A percentile compares a stretch with the other conserved stretches of the same genome.
These are phyloP conservation scores for Thyridium curvatum DNA, from an alignment of 2,329 filamentous ascomycete genomes.

Conservation along the genomic window DNA sequence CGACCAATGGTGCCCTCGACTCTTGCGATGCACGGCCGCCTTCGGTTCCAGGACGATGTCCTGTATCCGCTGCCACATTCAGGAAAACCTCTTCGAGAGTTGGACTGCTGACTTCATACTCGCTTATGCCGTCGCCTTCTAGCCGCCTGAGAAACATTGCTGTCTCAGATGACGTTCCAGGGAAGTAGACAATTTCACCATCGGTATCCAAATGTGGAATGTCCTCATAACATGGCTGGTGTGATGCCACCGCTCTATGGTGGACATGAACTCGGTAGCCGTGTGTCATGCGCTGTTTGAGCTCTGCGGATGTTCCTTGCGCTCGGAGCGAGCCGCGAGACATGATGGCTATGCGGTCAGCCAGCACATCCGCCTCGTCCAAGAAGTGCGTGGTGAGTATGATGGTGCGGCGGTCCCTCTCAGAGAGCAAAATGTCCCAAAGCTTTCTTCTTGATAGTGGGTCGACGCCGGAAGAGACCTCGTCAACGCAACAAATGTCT, in stretches of 20 bases:
- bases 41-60: too few species aligned
- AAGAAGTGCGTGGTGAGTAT: slow-evolving; percentile 90
- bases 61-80: too few species aligned
- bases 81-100: too few species aligned
- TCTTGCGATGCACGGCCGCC: too few species aligned
- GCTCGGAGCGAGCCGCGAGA: slow-evolving; percentile 80
- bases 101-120: too few species aligned
- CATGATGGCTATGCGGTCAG: slow-evolving; percentile 82
- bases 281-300: slow-evolving; percentile 76
- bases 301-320: slow-evolving; percentile 74
- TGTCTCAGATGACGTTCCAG: too few species aligned
- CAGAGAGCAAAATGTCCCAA: slow-evolving; percentile 86
- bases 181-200: too few species aligned
- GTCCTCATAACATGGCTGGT: slow-evolving; percentile 44
- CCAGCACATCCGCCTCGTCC: slow-evolving; percentile 84
- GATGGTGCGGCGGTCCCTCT: slow-evolving; percentile 75
- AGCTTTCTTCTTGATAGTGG: slow-evolving; percentile 82
- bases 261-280: slow-evolving; percentile 79
- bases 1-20: too few species aligned
- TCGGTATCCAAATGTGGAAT: slow-evolving; percentile 54
- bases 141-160: too few species aligned
- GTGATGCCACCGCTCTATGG: slow-evolving; percentile 43
- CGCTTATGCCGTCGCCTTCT: too few species aligned
- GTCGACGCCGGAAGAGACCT: slow-evolving; percentile 84
- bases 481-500: slow-evolving; percentile 82